These are phyloP conservation scores for Biscogniauxia marginata DNA, from an alignment of 2,329 filamentous ascomycete genomes.

Conservation along the genomic window DNA sequence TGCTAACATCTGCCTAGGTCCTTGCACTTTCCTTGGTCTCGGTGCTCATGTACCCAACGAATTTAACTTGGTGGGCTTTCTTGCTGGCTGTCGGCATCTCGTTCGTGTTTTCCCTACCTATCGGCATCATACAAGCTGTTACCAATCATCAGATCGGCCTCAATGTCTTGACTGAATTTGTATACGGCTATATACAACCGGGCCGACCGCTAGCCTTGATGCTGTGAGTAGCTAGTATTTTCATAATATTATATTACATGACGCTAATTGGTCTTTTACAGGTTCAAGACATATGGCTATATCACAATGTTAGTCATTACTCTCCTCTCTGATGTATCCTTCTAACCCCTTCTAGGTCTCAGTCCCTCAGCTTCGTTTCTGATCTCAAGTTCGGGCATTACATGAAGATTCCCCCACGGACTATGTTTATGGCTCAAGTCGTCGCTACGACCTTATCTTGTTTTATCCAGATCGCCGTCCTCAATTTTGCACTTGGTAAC, in stretches of 20 bases:
- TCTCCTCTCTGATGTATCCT: slow-evolving; percentile 22
- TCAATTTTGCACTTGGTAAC: slow-evolving; percentile 59
- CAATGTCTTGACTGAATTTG: slow-evolving; percentile 73
- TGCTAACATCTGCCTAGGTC: slow-evolving; percentile 40
- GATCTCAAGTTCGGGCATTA: slow-evolving; percentile 73
- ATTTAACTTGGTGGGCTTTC: slow-evolving; percentile 72
- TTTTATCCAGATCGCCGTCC: slow-evolving; percentile 63
- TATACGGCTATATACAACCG: slow-evolving; percentile 74
- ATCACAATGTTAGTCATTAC: slow-evolving; percentile 54
- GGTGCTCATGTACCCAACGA: slow-evolving; percentile 61
- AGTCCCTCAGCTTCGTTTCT: slow-evolving; percentile 62
- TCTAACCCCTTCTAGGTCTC: slow-evolving; percentile 40
- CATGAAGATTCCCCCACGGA: slow-evolving; percentile 64
- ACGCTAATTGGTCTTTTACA: slow-evolving; percentile 29
- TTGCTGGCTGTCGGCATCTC: slow-evolving; percentile 64
- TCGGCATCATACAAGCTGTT: slow-evolving; percentile 67
- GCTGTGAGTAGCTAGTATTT: slow-evolving; percentile 47
- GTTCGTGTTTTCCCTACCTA: slow-evolving; percentile 62
- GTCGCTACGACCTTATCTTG: slow-evolving; percentile 65
- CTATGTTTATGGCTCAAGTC: slow-evolving; percentile 65
- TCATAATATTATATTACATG: neutral
- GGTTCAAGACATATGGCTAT: slow-evolving; percentile 63
- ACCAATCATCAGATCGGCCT: slow-evolving; percentile 71
- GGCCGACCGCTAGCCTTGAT: slow-evolving; percentile 71
- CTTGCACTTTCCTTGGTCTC: slow-evolving; percentile 53